Percentiles rank a stretch among this genome's conserved stretches.
Evolutionary conservation across 306 rosid genomes (phyloP).

Genomic region (Carpinus viminea): DNA sequence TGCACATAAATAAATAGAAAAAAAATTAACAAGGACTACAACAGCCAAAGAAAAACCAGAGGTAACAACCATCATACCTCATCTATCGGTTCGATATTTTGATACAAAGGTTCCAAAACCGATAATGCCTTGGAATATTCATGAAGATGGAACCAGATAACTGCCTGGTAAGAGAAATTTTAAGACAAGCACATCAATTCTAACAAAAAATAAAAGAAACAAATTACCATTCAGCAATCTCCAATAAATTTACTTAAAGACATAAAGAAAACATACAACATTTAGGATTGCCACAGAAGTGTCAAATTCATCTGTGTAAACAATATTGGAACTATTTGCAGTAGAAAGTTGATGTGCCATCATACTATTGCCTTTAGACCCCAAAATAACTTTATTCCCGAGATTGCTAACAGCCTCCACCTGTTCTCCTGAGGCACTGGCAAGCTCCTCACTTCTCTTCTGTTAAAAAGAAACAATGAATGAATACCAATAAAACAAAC

Average conservation of each 20-base stretch:
- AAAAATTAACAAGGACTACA: conserved; percentile 30
- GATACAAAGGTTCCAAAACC: conserved; percentile 87
- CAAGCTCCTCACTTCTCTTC: conserved; percentile 73
- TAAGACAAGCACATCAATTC: conserved; percentile 11
- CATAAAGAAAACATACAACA: conserved; percentile 44
- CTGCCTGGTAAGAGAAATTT: conserved; percentile 52
- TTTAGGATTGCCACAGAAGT: conserved; percentile 64
- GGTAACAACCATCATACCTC: conserved; percentile 59
- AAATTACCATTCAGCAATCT: neutral
- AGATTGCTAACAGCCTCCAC: conserved; percentile 49
- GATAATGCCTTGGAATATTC: conserved; percentile 78
- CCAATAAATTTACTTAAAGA: neutral
- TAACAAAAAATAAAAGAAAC: conserved; percentile 14
- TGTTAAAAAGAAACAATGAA: conserved; percentile 32
- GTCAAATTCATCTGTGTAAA: conserved; percentile 80
- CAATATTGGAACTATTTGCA: conserved; percentile 41
- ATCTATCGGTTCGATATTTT: conserved; percentile 86
- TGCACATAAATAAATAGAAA: conserved; percentile 40
- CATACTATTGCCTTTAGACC: conserved; percentile 65
- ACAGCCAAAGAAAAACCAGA: conserved; percentile 21
- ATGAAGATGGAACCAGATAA: conserved; percentile 90
- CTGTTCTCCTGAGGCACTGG: conserved; percentile 68
- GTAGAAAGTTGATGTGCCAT: conserved; percentile 48
- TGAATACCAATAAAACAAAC: conserved; percentile 28
- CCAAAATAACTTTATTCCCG: conserved; percentile 63